phyloP scores from a whole-genome alignment of 2,329 filamentous ascomycete species.

The Fulvia fulva region DNA sequence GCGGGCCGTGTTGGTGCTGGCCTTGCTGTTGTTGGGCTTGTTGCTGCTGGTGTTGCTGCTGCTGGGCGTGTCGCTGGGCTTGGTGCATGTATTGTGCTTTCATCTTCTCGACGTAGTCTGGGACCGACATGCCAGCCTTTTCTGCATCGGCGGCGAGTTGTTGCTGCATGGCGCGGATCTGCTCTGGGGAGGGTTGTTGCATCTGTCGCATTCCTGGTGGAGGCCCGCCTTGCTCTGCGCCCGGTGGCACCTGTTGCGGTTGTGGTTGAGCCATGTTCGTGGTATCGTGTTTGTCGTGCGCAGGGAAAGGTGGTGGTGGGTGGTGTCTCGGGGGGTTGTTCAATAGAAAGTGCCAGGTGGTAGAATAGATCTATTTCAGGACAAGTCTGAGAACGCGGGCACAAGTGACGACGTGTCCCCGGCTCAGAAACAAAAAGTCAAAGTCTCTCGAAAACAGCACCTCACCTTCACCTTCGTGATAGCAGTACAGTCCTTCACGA shows the following conservation, averaged over 20 bases:
- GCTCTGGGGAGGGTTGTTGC: constrained; percentile 69
- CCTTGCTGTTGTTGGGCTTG: constrained; percentile 27
- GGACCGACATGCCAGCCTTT: constrained; percentile 78
- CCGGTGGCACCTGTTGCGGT: constrained; percentile 2
- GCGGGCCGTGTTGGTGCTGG: constrained; percentile 36
- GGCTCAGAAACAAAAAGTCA: neutral
- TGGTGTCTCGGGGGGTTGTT: neutral
- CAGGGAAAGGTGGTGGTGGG: neutral
- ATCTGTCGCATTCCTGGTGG: constrained; percentile 31
- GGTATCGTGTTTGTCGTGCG: neutral
- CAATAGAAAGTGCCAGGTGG: neutral
- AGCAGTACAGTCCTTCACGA: neutral
- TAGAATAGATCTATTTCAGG: neutral
- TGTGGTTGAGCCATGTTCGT: neutral
- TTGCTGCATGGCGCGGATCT: constrained; percentile 78
- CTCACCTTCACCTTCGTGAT: neutral
- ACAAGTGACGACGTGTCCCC: neutral
- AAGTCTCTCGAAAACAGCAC: neutral
- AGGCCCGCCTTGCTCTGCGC: constrained; percentile 2
- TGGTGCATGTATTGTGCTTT: constrained; percentile 54
- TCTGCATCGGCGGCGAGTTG: constrained; percentile 78
- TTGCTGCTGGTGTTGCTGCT: constrained; percentile 34
- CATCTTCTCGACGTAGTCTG: constrained; percentile 66
- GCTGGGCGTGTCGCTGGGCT: constrained; percentile 42
- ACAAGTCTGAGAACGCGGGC: neutral